Evolutionary conservation across 306 rosid species (phyloP).

Genomic region (Datisca glomerata): DNA sequence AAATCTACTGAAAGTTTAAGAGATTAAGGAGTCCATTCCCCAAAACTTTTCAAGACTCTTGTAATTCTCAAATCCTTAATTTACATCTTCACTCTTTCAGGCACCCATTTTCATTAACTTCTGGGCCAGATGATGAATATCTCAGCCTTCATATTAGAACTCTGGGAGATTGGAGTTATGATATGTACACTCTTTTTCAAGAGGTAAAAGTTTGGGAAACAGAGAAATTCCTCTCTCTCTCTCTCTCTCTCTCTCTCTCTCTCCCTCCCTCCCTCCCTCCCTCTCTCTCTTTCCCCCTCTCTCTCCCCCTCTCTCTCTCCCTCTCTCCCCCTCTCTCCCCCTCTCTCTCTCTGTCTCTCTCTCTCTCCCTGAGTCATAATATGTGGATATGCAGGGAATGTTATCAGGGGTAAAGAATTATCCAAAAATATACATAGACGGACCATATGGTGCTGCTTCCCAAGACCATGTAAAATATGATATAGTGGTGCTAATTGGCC

Average conservation of each 20-base stretch:
- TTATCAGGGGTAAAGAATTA: slow-evolving; percentile 24
- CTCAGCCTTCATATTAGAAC: slow-evolving; percentile 80
- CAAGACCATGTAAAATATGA: slow-evolving; percentile 86
- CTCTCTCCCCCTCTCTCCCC: too few species aligned
- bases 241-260: too few species aligned
- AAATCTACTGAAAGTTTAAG: too few species aligned
- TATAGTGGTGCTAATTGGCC: slow-evolving; percentile 57
- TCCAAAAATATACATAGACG: slow-evolving; percentile 74
- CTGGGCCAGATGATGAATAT: slow-evolving; percentile 71
- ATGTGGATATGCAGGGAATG: slow-evolving; percentile 38
- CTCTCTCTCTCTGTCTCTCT: too few species aligned
- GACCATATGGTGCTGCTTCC: slow-evolving; percentile 81
- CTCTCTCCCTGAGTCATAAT: too few species aligned
- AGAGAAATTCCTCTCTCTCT: too few species aligned
- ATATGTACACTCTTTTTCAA: slow-evolving; percentile 57
- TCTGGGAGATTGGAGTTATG: slow-evolving; percentile 81
- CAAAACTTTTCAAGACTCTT: too few species aligned
- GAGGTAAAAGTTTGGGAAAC: slow-evolving; percentile 52
- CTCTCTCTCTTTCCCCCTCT: too few species aligned
- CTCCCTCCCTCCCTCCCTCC: too few species aligned
- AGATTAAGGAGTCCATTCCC: too few species aligned
- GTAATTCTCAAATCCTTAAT: too few species aligned
- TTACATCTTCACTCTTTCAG: slow-evolving; percentile 33
- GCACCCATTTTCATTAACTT: slow-evolving; percentile 94
- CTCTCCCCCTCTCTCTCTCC: too few species aligned